Conservation (phyloP, 164 flowering plant species). For the Vitis amurensis region DNA sequence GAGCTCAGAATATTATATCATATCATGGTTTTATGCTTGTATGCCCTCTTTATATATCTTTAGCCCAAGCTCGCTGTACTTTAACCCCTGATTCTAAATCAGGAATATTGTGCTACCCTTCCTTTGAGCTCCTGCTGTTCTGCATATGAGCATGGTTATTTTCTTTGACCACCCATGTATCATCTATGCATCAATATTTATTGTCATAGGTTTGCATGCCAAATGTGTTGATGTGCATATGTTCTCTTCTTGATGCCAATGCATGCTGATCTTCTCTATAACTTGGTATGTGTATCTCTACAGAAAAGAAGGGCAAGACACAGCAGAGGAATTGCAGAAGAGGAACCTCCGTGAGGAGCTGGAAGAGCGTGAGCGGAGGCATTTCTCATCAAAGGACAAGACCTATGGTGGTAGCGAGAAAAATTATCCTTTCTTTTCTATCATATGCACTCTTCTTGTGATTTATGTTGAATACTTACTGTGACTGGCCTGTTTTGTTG, state of each 20-base stretch:
- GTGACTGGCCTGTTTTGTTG: not conserved
- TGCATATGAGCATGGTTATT: too few species aligned
- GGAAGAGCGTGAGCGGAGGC: constrained; percentile 86
- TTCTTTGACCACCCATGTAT: too few species aligned
- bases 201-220: too few species aligned
- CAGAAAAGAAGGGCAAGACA: constrained; percentile 96
- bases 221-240: too few species aligned
- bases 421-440: not conserved
- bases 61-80: too few species aligned
- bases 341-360: constrained; percentile 87
- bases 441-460: not conserved
- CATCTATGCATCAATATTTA: too few species aligned
- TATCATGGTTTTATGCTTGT: too few species aligned
- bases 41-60: too few species aligned
- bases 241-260: not conserved
- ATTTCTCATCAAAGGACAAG: constrained; percentile 80
- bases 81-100: too few species aligned
- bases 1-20: too few species aligned
- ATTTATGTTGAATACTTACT: not conserved
- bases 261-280: not conserved
- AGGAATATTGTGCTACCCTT: too few species aligned
- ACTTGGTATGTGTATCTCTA: constrained; percentile 3
- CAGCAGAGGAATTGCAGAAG: constrained; percentile 85
- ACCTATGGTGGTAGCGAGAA: constrained; percentile 31
- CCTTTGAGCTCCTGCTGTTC: too few species aligned